These are phyloP conservation scores for Allium fistulosum DNA, from an alignment of 106 monocot genomes.

Conservation along the genomic window DNA sequence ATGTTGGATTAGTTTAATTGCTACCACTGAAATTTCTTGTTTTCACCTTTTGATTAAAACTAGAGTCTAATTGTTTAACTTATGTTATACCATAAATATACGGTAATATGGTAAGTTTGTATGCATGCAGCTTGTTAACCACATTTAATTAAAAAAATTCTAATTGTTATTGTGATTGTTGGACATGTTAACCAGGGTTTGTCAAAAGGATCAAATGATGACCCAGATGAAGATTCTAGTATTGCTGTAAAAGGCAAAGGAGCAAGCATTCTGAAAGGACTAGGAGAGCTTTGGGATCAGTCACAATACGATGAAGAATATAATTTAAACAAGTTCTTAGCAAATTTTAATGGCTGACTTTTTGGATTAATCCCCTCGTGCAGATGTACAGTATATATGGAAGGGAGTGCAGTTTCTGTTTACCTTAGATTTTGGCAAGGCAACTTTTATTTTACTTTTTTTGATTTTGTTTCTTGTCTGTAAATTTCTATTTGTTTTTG, in stretches of 20 bases:
- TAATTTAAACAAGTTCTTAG: conserved; percentile 64
- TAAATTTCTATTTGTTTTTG: too few relatives aligned
- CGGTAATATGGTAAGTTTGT: neutral
- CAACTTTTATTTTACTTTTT: too few relatives aligned
- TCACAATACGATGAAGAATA: conserved; percentile 87
- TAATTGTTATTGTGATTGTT: neutral
- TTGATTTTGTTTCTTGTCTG: too few relatives aligned
- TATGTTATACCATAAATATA: neutral
- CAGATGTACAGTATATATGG: conserved; percentile 47
- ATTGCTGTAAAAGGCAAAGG: conserved; percentile 45
- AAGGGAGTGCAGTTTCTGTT: conserved; percentile 1
- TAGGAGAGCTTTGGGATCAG: conserved; percentile 89
- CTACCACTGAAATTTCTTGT: neutral
- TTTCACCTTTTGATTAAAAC: neutral
- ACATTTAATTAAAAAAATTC: neutral
- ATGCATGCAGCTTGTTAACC: neutral
- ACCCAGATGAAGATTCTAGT: conserved; percentile 29
- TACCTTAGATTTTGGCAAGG: conserved; percentile 40
- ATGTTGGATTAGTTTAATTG: too few relatives aligned
- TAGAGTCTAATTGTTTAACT: neutral
- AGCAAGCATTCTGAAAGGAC: conserved; percentile 62
- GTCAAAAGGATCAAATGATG: conserved; percentile 19
- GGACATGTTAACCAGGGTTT: conserved; percentile 21
- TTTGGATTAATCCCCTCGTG: too few relatives aligned
- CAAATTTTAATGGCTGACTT: conserved; percentile 63